A percentile compares a stretch with the other conserved stretches of the same genome.
Conservation (phyloP, 2,329 filamentous ascomycete species). For the Aspergillus ibericus region DNA sequence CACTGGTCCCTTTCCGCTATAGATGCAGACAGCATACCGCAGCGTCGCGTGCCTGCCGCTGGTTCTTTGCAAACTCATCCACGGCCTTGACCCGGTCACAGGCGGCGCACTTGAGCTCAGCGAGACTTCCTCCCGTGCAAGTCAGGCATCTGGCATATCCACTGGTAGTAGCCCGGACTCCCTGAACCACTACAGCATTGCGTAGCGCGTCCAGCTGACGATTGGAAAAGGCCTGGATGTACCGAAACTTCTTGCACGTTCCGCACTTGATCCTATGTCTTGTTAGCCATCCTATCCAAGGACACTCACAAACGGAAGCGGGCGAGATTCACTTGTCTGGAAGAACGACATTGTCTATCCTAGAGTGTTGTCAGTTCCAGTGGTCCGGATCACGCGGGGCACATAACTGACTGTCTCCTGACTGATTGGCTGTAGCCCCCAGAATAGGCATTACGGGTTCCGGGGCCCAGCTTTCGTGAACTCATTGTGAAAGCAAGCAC, state of each 20-base stretch:
- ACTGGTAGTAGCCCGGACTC: conserved; percentile 14
- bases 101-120: conserved; percentile 51
- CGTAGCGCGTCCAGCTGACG: conserved; percentile 45
- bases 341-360: conserved; percentile 28
- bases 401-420: conserved; percentile 23
- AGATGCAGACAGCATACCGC: conserved; percentile 40
- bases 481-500: not conserved
- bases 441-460: conserved; percentile 19
- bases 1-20: not conserved
- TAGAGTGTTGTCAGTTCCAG: conserved; percentile 5
- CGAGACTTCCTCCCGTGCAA: conserved; percentile 46
- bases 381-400: not conserved
- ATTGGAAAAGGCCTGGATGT: conserved; percentile 45
- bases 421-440: conserved; percentile 27
- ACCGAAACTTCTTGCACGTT: conserved; percentile 46
- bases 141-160: conserved; percentile 42
- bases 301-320: not conserved
- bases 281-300: conserved; percentile 1
- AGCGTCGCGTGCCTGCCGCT: conserved; percentile 47
- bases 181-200: conserved; percentile 23
- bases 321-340: conserved; percentile 32
- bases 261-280: conserved; percentile 48
- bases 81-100: conserved; percentile 51
- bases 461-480: not conserved
- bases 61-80: conserved; percentile 51